Evolutionary conservation across 1,139 yeast species (phyloP).

Genomic region (Keqinozyma sinolaborantium): DNA sequence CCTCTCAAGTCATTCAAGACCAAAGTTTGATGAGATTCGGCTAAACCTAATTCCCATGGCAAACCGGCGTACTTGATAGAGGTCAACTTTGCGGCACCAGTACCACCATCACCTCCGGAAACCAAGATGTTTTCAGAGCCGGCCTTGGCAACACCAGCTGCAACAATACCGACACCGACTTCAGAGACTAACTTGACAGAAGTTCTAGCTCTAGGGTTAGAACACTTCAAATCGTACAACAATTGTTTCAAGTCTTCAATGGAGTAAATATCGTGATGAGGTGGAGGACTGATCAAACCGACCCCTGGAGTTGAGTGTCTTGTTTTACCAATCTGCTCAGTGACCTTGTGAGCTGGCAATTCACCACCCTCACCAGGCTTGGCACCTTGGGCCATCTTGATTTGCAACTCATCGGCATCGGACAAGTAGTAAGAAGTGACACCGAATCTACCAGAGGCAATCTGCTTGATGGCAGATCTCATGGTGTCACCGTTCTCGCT

Average conservation of each 20-base stretch:
- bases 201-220: slow-evolving; percentile 95
- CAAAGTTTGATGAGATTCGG: slow-evolving; percentile 96
- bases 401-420: slow-evolving; percentile 96
- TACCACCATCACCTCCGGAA: slow-evolving; percentile 99
- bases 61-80: slow-evolving; percentile 96
- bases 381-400: slow-evolving; percentile 99
- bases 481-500: slow-evolving; percentile 90
- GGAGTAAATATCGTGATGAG: slow-evolving; percentile 97
- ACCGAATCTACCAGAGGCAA: slow-evolving; percentile 98
- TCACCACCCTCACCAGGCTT: slow-evolving; percentile 99
- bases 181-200: slow-evolving; percentile 95
- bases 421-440: slow-evolving; percentile 92
- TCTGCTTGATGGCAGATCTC: slow-evolving; percentile 97
- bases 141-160: slow-evolving; percentile 98
- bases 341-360: slow-evolving; percentile 92
- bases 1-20: slow-evolving; percentile 95
- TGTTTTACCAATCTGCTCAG: slow-evolving; percentile 85
- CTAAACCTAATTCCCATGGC: slow-evolving; percentile 98
- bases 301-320: slow-evolving; percentile 97
- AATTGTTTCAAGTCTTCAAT: slow-evolving; percentile 97
- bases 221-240: slow-evolving; percentile 92
- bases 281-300: slow-evolving; percentile 96
- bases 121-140: slow-evolving; percentile 95
- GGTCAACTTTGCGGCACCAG: slow-evolving; percentile 98
- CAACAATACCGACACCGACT: slow-evolving; percentile 98